Percentiles rank a stretch among this genome's conserved stretches.
phyloP scores from a whole-genome alignment of 148 eudicot species.

The Hydrangea macrophylla region DNA sequence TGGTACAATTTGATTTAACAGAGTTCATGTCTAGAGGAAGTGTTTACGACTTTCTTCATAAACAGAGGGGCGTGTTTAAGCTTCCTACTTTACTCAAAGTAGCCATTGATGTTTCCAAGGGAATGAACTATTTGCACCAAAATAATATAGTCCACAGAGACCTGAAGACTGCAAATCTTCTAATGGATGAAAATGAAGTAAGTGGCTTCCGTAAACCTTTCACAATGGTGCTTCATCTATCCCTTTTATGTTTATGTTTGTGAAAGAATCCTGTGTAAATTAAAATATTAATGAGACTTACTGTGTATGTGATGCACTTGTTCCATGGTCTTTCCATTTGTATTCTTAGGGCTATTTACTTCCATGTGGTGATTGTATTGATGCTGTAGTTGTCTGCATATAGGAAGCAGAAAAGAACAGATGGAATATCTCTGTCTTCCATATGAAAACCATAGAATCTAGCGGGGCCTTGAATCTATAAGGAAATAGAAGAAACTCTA shows the following conservation, averaged over 20 bases:
- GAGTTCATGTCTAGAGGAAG: constrained; percentile 62
- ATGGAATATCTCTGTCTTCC: too few relatives aligned
- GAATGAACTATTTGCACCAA: constrained; percentile 68
- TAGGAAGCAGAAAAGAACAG: too few relatives aligned
- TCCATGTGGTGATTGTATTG: not conserved
- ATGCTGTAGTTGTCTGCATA: not conserved
- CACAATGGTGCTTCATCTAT: not conserved
- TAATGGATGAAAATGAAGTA: constrained; percentile 69
- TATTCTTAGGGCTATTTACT: constrained; percentile 1
- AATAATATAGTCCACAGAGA: constrained; percentile 67
- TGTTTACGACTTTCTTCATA: constrained; percentile 47
- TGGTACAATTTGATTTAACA: constrained; percentile 27
- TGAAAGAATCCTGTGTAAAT: not conserved
- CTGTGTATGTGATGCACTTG: not conserved
- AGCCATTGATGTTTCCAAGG: constrained; percentile 56
- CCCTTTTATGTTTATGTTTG: not conserved
- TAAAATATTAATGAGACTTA: not conserved
- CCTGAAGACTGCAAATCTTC: constrained; percentile 71
- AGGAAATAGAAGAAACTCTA: too few relatives aligned
- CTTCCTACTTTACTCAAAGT: constrained; percentile 46
- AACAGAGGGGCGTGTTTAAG: constrained; percentile 42
- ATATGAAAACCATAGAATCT: too few relatives aligned
- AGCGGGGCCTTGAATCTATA: too few relatives aligned
- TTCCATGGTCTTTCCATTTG: not conserved
- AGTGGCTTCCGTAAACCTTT: constrained; percentile 10